Base-by-base conservation (phyloP, 225 moss, liverwort and hornwort species). In the Polytrichum commune region DNA sequence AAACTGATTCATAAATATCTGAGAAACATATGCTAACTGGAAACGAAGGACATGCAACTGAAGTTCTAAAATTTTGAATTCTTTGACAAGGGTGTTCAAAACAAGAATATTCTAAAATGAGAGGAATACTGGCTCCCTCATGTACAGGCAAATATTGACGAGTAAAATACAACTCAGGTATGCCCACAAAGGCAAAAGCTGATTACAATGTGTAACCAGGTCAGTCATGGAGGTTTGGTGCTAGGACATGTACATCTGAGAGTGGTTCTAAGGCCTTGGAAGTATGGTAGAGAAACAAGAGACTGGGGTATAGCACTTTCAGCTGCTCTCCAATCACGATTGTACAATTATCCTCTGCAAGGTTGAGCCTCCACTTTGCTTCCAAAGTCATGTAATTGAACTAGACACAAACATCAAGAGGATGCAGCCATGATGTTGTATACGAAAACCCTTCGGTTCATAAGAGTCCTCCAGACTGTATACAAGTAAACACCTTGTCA, bases 91-190 rank as follows among this genome's bases (percentile, higher is more conserved):
- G 46, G 16, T 46, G 46, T 46, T 46, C 13, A 46, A 38, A 10
- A 38, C 10, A 38, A 38, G 13, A 38, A 38, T 38, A 38, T 38
- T 38, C 1, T 3, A 10, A 38, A 46, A 46, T 10, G 46, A 46
- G 13, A 46, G 46, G 46, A 46, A 16, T 46, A 46, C 46, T 46
- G 46, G 46, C 46, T 13, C 13, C 10, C 46, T 46, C 46, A 16
- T 46, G 16, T 13, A 46, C 13, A 46, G 6, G 24, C 58, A 58
- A 22, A 58, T 20, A 6, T 58, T 58, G 23, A 65, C 28, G 56
- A 62, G 32, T 68, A 67, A 19, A 64, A 10, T 72, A 77, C 72
- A 77, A 65, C 73, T 77, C 75, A 78, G 66, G 54, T 28, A 61
- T 61, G 67, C 78, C 58, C 64, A 64, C 53, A 16, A 19, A 66